These are phyloP conservation scores for thale cress (Arabidopsis thaliana) DNA, from an alignment of 345 rosid genomes.

Conservation along the genomic window DNA sequence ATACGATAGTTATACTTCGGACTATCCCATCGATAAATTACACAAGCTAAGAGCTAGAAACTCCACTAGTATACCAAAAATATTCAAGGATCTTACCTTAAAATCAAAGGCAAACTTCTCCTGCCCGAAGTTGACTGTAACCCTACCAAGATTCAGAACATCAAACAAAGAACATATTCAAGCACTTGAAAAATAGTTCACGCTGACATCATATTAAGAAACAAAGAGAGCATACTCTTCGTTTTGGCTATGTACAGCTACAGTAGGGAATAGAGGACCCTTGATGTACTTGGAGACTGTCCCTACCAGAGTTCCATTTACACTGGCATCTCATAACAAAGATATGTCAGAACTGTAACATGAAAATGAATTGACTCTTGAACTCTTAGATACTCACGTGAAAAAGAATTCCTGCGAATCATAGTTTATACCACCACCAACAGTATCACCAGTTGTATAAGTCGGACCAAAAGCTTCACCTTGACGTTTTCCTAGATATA, in stretches of 20 bases:
- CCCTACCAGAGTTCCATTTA: conserved; percentile 76
- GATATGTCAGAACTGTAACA: background rate
- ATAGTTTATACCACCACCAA: conserved; percentile 94
- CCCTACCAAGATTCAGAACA: conserved; percentile 58
- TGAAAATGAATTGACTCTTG: background rate
- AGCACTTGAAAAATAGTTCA: background rate
- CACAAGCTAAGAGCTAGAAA: background rate
- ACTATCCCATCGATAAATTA: background rate
- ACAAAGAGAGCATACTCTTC: conserved; percentile 70
- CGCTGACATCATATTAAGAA: background rate
- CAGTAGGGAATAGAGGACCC: conserved; percentile 78
- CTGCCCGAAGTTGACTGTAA: conserved; percentile 86
- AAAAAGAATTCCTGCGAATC: conserved; percentile 82
- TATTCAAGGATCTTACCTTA: conserved; percentile 52
- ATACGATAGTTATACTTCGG: background rate
- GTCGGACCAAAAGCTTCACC: conserved; percentile 84
- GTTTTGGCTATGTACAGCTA: conserved; percentile 90
- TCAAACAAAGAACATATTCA: background rate
- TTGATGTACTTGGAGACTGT: conserved; percentile 65
- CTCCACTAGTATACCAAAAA: background rate
- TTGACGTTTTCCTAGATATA: conserved; percentile 73
- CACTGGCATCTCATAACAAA: conserved; percentile 49
- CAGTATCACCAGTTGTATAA: conserved; percentile 71
- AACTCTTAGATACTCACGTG: conserved; percentile 64
- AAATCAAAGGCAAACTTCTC: conserved; percentile 82